Percentiles rank a stretch among this genome's conserved stretches.
These are phyloP conservation scores for Spiromastix sp. DNA, from an alignment of 2,329 filamentous ascomycete species.

Conservation along the genomic window DNA sequence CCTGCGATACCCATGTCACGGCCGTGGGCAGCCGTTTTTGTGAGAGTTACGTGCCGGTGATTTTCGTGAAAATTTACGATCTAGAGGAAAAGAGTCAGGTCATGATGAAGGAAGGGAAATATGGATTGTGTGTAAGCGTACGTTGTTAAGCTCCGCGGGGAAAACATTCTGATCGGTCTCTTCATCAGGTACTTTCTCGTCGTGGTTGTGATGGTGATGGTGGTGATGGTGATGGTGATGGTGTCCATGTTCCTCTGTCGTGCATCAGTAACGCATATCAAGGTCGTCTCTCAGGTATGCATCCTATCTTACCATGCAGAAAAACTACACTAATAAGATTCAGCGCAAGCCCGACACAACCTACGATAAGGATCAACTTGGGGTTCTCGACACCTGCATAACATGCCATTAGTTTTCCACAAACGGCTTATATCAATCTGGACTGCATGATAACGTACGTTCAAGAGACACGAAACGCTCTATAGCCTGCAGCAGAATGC, in stretches of 20 bases:
- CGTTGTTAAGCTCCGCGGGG: not conserved
- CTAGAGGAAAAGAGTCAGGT: not conserved
- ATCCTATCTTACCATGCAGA: constrained; percentile 51
- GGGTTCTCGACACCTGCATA: constrained; percentile 51
- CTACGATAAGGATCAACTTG: constrained; percentile 58
- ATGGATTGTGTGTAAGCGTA: not conserved
- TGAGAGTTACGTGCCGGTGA: constrained; percentile 21
- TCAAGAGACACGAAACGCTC: constrained; percentile 55
- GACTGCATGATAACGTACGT: constrained; percentile 36
- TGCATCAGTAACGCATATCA: no score
- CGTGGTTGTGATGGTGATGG: constrained; percentile 18
- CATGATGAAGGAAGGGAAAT: not conserved
- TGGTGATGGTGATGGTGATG: constrained; percentile 17
- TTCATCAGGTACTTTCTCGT: constrained; percentile 5
- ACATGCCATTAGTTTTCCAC: constrained; percentile 21
- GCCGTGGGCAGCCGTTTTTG: constrained; percentile 15
- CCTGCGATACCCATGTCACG: constrained; percentile 56
- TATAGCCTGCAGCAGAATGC: constrained; percentile 62
- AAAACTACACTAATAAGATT: constrained; percentile 58
- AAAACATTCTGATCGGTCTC: not conserved
- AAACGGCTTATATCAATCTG: no score
- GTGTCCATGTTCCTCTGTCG: no score
- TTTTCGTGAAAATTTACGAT: constrained; percentile 2
- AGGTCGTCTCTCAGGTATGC: no score
- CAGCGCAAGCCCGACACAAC: constrained; percentile 53